Base-by-base conservation (phyloP, 192 early-diverging fungal genomes). In the Coemansia sp. region DNA sequence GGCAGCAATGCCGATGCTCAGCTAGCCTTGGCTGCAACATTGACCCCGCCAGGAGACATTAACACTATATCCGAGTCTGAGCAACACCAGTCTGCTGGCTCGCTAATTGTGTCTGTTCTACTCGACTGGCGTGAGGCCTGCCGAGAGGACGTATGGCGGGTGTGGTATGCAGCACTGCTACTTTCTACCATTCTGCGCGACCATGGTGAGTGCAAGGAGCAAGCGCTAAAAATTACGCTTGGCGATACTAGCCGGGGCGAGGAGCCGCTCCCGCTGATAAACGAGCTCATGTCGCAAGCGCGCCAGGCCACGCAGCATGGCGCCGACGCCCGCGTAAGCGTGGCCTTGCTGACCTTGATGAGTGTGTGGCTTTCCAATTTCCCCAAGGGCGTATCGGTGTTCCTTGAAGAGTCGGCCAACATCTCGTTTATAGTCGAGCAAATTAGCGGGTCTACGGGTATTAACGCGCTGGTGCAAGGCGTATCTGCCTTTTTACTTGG, bases 341-440 rank as follows among this genome's bases (percentile, higher is more conserved):
- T 95, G 29, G 89, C 89, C 1, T 84, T 91, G 41, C 63, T 97
- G 18, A 83, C 83, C 29, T 62, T 95, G n/a, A 60, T 97, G 0
- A 83, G 87, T 38, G 78, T 82, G 4, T 99, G 96, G 96, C 77
- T 95, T 34, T 87, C 80, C 47, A 88, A 88, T 17, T 92, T 88
- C 45, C 84, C 89, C 6, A 69, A 82, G 26, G 88, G 85, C 13
- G 90, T 95, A 21, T 74, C 82, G 13, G 84, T 90, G 56, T 88
- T 95, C 58, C 72, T 99, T 34, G 86, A 88, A 5, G 94, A 99
- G 70, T 87, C 87, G 8, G 81, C 86, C 14, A 93, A 96, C 61
- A 70, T 95, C 11, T 87, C 93, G 52, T 96, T 94, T 77, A 64
- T 99, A 23, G 91, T 96, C 13, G 90, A 93, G 63, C 84, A 91